Conservation (phyloP, 2,329 filamentous ascomycete species). For the Curvularia hawaiiensis region DNA sequence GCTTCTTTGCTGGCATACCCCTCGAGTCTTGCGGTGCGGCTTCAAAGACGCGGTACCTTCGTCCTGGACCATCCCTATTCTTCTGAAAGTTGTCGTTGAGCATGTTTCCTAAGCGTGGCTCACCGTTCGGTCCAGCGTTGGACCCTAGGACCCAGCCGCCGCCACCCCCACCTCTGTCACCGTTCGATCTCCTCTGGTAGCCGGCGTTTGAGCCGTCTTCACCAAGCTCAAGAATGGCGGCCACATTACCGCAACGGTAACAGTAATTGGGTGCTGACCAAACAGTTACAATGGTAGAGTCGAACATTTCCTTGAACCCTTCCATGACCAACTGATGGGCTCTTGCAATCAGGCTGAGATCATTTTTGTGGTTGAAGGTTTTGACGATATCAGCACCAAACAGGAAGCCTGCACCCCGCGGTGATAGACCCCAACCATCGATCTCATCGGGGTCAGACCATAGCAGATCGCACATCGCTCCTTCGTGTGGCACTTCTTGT, state of each 20-base stretch:
- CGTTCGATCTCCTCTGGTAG: slow-evolving; percentile 63
- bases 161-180: slow-evolving; percentile 61
- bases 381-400: slow-evolving; percentile 97
- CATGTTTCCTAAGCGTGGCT: slow-evolving; percentile 43
- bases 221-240: slow-evolving; percentile 88
- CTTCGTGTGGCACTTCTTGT: slow-evolving; percentile 97
- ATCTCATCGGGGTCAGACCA: slow-evolving; percentile 99
- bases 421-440: slow-evolving; percentile 93
- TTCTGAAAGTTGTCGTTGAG: slow-evolving; percentile 50
- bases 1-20: slow-evolving; percentile 99
- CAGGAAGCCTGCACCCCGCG: slow-evolving; percentile 91
- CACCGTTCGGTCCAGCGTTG: slow-evolving; percentile 43
- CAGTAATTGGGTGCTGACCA: slow-evolving; percentile 81
- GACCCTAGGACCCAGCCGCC: slow-evolving; percentile 45
- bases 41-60: slow-evolving; percentile 93
- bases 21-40: slow-evolving; percentile 94
- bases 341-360: slow-evolving; percentile 87
- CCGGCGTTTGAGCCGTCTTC: slow-evolving; percentile 71
- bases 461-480: slow-evolving; percentile 96
- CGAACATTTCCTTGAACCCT: slow-evolving; percentile 98
- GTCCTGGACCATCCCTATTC: slow-evolving; percentile 71
- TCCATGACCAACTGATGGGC: slow-evolving; percentile 99
- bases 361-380: slow-evolving; percentile 90
- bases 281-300: slow-evolving; percentile 90
- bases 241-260: slow-evolving; percentile 65